Base-by-base conservation (phyloP, 495 filamentous ascomycete genomes). In the Xylaria curta region DNA sequence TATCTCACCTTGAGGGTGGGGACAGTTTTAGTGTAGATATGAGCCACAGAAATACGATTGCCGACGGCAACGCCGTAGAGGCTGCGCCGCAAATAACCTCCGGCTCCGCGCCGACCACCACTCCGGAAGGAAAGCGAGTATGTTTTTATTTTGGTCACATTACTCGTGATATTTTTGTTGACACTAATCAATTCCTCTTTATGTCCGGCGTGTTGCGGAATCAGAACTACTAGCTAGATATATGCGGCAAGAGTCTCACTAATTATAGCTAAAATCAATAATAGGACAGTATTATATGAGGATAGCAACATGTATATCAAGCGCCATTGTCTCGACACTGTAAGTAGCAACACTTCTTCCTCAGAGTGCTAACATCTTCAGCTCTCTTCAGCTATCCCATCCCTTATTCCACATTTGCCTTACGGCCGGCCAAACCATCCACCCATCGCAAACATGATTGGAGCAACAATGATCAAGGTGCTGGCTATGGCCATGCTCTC, bases 401-500 rank as follows among this genome's bases (percentile, higher is more conserved):
- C 21, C 21, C 21, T 53, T 53, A 53, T 53, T 26, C 49, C 49
- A 53, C 49, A 26, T 21, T 53, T 53, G 49, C 21, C 17, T 21
- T n/a, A 49, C 19, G 19, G 46, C 46, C 19, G 0, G 19, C 19
- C 19, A 49, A 49, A 49, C 46, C 49, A 53, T 53, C 21, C 49
- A 53, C 49, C 49, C 49, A 21, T 13, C 49, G 21, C 49, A 26
- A 53, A 53, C 21, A 53, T 53, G 49, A 9, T 53, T 26, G 49
- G 49, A 53, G 49, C 49, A 53, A 53, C 49, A 53, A 53, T 26
- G 49, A 53, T 53, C 49, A 53, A 53, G 49, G 26, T 53, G 49
- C 49, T 53, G 49, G 49, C n/a, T 53, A 24, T 53, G 49, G 49
- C 49, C 49, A 53, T 53, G 49, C 49, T 53, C 49, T 53, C 49